Evolutionary conservation across 306 rosid genomes (phyloP).

Genomic region (Vigna radiata): DNA sequence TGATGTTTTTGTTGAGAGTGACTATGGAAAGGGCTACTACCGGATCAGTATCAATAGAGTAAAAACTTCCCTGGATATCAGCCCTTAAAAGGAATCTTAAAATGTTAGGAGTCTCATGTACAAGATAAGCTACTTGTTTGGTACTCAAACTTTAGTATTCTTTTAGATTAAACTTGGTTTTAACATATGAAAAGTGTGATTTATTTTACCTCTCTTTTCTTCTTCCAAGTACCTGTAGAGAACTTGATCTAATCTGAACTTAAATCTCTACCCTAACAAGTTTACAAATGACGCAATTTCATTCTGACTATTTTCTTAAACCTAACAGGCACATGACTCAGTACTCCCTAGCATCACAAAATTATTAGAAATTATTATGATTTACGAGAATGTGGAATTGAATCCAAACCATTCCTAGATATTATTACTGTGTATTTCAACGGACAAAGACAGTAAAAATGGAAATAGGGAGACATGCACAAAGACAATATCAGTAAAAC

Average conservation of each 20-base stretch:
- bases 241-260: background rate
- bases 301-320: background rate
- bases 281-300: slow-evolving; percentile 16
- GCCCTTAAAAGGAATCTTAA: no score
- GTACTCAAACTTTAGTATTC: no score
- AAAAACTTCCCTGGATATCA: no score
- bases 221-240: background rate
- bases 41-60: no score
- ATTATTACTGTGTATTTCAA: slow-evolving; percentile 1
- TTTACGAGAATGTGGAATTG: background rate
- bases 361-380: background rate
- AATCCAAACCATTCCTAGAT: background rate
- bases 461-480: background rate
- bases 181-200: background rate
- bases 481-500: slow-evolving; percentile 19
- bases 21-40: no score
- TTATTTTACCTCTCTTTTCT: background rate
- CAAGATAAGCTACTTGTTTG: no score
- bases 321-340: slow-evolving; percentile 1
- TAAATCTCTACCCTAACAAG: background rate
- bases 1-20: no score
- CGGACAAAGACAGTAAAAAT: background rate
- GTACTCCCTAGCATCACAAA: slow-evolving; percentile 6
- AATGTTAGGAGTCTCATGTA: no score
- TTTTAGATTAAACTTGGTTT: background rate